Conservation (phyloP, 2,329 filamentous ascomycete genomes). For the Colletotrichum siamense region DNA sequence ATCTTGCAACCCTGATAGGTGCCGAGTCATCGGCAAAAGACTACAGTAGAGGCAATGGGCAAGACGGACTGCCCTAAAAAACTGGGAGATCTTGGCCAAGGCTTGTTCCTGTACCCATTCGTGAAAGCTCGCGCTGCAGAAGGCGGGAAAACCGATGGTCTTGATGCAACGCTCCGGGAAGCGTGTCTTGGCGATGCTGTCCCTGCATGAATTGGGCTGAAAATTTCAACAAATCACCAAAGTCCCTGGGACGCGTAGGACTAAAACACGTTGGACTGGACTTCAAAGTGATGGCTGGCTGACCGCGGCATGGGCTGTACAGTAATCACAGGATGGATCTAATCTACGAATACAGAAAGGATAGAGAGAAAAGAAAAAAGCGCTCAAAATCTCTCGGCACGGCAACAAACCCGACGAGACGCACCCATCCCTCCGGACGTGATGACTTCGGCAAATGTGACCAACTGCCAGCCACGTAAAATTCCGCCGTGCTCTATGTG, state of each 20-base stretch:
- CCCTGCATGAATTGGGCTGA: neutral
- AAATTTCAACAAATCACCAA: neutral
- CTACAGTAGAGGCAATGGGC: neutral
- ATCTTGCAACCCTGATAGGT: neutral
- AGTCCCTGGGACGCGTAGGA: neutral
- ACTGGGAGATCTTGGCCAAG: neutral
- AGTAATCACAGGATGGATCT: neutral
- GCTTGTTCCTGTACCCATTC: neutral
- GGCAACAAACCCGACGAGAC: neutral
- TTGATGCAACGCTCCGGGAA: neutral
- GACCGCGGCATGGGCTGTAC: neutral
- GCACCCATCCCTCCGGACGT: neutral
- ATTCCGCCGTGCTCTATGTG: neutral
- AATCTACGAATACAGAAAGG: neutral
- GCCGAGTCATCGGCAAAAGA: neutral
- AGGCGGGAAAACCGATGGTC: neutral
- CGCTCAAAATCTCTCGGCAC: neutral
- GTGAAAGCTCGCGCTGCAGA: neutral
- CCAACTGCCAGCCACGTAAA: neutral
- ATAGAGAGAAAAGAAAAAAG: neutral
- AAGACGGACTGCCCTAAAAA: neutral
- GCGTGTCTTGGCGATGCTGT: neutral
- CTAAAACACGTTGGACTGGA: neutral
- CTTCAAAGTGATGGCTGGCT: neutral
- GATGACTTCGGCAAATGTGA: neutral